These are phyloP conservation scores for Xylaria sp. DNA, from an alignment of 2,329 filamentous ascomycete genomes.

Conservation along the genomic window DNA sequence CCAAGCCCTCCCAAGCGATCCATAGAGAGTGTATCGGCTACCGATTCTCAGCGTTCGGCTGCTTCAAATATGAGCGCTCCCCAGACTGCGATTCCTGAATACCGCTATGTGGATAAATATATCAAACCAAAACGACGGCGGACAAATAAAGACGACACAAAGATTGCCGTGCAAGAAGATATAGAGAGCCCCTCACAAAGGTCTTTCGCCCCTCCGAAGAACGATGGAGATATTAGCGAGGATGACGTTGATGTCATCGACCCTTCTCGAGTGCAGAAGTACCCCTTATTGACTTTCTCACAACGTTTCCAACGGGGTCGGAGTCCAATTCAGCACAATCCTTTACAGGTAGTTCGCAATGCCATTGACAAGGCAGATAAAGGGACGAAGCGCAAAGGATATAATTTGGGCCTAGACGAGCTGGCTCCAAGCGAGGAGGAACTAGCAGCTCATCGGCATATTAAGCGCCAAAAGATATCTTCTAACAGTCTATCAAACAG, in stretches of 20 bases:
- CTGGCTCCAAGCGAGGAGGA: conserved; percentile 39
- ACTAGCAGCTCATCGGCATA: conserved; percentile 26
- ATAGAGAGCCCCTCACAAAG: background rate
- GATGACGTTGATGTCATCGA: conserved; percentile 33
- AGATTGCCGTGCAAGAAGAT: background rate
- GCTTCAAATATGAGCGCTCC: conserved; percentile 32
- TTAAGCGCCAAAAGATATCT: conserved; percentile 29
- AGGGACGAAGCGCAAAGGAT: background rate
- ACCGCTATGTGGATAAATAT: conserved; percentile 18
- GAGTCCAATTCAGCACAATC: background rate
- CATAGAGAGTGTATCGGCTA: conserved; percentile 34
- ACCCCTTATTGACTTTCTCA: conserved; percentile 8
- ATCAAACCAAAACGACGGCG: conserved; percentile 20
- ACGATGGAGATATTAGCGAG: conserved; percentile 20
- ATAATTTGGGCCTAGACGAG: conserved; percentile 42
- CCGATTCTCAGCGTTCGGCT: conserved; percentile 41
- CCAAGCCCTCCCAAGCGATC: conserved; percentile 40
- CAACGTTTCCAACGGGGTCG: conserved; percentile 5
- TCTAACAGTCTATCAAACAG: conserved; percentile 44
- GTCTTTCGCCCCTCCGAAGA: background rate
- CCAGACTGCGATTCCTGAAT: conserved; percentile 33
- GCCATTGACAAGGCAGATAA: conserved; percentile 35
- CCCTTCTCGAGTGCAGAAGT: background rate
- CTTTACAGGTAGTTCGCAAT: conserved; percentile 16
- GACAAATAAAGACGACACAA: background rate